Evolutionary conservation across 306 rosid species (phyloP), one percentile per base, ranked within the genome.

Genomic region (Prunus kanzakura): DNA sequence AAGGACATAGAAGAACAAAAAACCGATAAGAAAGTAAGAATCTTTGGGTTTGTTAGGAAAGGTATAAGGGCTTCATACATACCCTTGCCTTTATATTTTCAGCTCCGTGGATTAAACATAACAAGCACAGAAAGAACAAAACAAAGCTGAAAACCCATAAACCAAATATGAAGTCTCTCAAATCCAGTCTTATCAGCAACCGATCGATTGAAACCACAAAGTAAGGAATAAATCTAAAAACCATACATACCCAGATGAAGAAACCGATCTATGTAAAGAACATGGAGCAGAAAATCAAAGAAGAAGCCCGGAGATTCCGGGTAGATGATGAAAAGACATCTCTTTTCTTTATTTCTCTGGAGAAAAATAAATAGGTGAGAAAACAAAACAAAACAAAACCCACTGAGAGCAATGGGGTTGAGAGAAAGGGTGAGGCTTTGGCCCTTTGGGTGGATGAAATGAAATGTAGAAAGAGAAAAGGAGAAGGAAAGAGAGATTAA

Each of bases 401-500:
- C 87, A 77, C 81, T 75, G 76, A 88, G 85, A 60, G 69, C 77
- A 61, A 73, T 61, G 77, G 69, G 77, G 69, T 45, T 73, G 83
- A 18, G 82, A 73, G 85, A 77, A 64, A 78, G 69, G 71, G 77
- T 69, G 76, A 79, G 86, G 68, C 80, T 72, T 80, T 74, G 79
- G 76, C 77, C 81, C 70, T 61, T 76, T 84, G 87, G 88, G 91
- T 84, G 90, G 90, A 84, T 83, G 91, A 80, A 80, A 83, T 82
- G 79, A 80, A 61, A 76, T 57, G 60, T 47, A 69, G 69, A 80
- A 55, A 27, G 78, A 38, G 78, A 43, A 51, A 30, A 52, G 16
- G 74, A 77, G 65, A 75, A 79, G 49, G 82, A 78, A 57, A 43
- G 64, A 71, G 84, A 78, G 87, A 80, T 72, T 88, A 86, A 85